A percentile compares a stretch with the other conserved stretches of the same genome.
phyloP scores from a whole-genome alignment of 495 filamentous ascomycete species.

The Neurospora sp. region DNA sequence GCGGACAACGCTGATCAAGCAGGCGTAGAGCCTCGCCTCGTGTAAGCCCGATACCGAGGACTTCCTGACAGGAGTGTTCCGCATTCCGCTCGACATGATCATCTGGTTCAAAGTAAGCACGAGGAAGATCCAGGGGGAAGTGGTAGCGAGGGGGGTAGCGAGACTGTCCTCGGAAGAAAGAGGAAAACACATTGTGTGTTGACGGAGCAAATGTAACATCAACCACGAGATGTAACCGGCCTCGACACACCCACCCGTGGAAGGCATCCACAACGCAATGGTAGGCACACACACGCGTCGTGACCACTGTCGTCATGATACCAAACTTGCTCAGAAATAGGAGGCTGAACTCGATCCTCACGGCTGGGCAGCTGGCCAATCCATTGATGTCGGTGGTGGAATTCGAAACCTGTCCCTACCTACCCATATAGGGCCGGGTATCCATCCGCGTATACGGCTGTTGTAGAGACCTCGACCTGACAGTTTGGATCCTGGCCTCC shows the following conservation, averaged over 20 bases:
- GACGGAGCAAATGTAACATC: neutral
- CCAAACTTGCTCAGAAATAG: slow-evolving; percentile 2
- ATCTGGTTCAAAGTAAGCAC: neutral
- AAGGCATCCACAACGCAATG: neutral
- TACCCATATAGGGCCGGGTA: neutral
- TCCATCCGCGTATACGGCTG: slow-evolving; percentile 1
- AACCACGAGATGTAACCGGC: slow-evolving; percentile 3
- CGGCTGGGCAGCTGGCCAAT: neutral
- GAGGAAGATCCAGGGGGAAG: neutral
- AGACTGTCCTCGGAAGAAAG: neutral
- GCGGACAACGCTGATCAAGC: neutral
- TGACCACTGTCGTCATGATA: slow-evolving; percentile 1
- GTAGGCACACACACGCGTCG: neutral
- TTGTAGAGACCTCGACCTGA: neutral
- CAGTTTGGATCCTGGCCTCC: neutral
- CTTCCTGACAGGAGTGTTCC: neutral
- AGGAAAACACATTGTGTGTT: neutral
- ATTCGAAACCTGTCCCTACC: neutral
- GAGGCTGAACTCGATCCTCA: slow-evolving; percentile 9
- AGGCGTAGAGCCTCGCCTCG: neutral
- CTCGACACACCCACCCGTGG: neutral
- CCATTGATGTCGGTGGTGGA: neutral
- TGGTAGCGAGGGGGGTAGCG: neutral
- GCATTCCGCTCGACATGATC: neutral
- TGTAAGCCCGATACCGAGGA: neutral